Base-by-base conservation (phyloP, 31 red algal species). In the Porphyra umbilicalis region DNA sequence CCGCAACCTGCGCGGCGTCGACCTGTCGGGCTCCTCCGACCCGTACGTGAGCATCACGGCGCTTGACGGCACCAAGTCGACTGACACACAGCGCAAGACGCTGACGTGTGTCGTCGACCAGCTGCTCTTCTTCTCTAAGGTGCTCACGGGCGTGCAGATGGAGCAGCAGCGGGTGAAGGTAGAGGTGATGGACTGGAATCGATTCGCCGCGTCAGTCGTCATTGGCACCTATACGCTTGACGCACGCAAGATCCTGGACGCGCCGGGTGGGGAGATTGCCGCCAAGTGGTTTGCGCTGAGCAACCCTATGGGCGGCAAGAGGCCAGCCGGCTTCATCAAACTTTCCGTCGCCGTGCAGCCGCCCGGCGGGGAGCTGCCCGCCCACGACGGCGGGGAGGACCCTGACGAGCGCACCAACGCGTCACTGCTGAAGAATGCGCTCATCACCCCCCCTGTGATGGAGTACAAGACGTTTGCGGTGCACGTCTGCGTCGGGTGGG, bases 161-260 rank as follows among this genome's bases (percentile, higher is more conserved):
- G 94, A 92, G 77, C 77, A 90, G 77, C 85, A 92, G 77, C 90
- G 92, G 79, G 88, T 90, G 35, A 57, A 85, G 0, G 83, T 97
- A 36, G 89, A 92, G 33, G 90, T 97, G 9, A 90, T 93, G 85
- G 94, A 97, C 80, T 97, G 94, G 94, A 93, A 91, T 67, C 83
- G 92, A 1, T 80, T 92, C 74, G 44, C 82, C 7, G 89, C 90
- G 7, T 39, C 87, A 1, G 81, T 85, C 80, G 87, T 88, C 40
- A 93, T 97, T 79, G 94, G 94, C 36, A 76, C 89, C 31, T 92
- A 91, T 78, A 90, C 89, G 10, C 37, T 97, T 0, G 91, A 97
- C 76, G 90, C 89, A 3, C 86, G 89, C 84, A 87, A 88, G 40
- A 90, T 97, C 78, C 82, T 91, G 3, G 90, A 90, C 38, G 76